Evolutionary conservation across 805 yeast species (phyloP), one percentile per base, ranked within the genome.

Genomic region (Torulaspora microellipsoides): DNA sequence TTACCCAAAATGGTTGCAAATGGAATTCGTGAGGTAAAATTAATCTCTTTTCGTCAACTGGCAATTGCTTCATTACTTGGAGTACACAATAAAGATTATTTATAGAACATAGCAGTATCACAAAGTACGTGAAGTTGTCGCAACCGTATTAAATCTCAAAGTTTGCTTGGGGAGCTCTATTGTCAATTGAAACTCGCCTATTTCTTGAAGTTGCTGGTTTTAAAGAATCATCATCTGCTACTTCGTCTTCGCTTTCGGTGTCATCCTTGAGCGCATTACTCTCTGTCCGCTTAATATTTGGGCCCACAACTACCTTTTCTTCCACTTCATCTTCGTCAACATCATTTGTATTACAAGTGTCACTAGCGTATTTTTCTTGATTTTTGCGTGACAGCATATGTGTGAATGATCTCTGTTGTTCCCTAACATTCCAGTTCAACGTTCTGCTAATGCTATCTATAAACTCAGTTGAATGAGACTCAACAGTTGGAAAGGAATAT

Each of bases 401-500:
- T 4, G 75, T 75, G 60, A 87, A 85, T 3, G 95, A 83, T 56
- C 86, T 87, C 60, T 91, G 97, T 43, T 81, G 81, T 59, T 88
- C 93, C 52, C 97, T 76, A 23, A 78, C 88, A 62, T 91, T 91
- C 99, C 99, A 93, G 60, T 91, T 88, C 59, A 93, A 68, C 25
- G 95, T 82, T 55, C 95, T 71, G 62, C 91, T 77, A 36, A 88
- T 89, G 58, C 88, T 76, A 62, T 89, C 95, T 64, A 93, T 74
- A 67, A 85, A 81, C 63, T 87, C 93, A 4, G 84, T 77, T 43
- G 80, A 74, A 15, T 84, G 77, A 1, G 85, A 75, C 49, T 81
- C 77, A 3, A 93, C 93, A 1, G 96, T 89, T 4, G 99, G 99
- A 70, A 93, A 93, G 15, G 96, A 95, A 66, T 77, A 91, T 25